Conservation (phyloP, 192 early-diverging fungal genomes). For the Gaertneriomyces semiglobifer region DNA sequence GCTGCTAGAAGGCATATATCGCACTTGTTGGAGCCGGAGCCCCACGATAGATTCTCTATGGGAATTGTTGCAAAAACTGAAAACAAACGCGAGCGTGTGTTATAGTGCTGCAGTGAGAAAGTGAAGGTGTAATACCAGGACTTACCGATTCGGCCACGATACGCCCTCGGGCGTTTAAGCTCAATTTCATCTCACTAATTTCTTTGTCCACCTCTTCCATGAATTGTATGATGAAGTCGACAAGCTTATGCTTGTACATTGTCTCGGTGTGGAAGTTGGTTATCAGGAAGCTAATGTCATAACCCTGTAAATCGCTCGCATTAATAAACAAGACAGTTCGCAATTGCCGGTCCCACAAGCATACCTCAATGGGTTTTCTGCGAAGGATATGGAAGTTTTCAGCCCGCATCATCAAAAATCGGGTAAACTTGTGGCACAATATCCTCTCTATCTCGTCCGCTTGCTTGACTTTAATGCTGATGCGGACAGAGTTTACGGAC, state of each 20-base stretch:
- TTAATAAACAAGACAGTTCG: neutral
- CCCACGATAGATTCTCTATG: too few relatives aligned
- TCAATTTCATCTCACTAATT: constrained; percentile 97
- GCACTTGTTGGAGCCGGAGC: too few relatives aligned
- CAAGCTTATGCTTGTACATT: constrained; percentile 99
- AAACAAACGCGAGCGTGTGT: too few relatives aligned
- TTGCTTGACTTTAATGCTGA: constrained; percentile 96
- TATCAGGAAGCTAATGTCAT: constrained; percentile 94
- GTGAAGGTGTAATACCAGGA: constrained; percentile 1
- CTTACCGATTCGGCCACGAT: constrained; percentile 80
- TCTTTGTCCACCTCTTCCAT: constrained; percentile 99
- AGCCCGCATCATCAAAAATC: constrained; percentile 95
- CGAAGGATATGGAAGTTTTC: constrained; percentile 94
- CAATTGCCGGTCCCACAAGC: neutral
- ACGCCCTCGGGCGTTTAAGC: constrained; percentile 85
- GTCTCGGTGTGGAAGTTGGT: constrained; percentile 97
- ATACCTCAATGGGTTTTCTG: constrained; percentile 70
- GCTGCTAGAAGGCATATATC: too few relatives aligned
- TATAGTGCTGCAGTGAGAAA: too few relatives aligned
- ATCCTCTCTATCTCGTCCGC: constrained; percentile 95
- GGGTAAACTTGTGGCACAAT: constrained; percentile 93
- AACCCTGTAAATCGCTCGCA: constrained; percentile 62
- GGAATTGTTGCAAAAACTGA: too few relatives aligned
- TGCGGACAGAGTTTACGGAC: constrained; percentile 88
- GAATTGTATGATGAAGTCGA: constrained; percentile 98